Percentiles rank a stretch among this genome's conserved stretches.
Conservation (phyloP, 2,329 filamentous ascomycete species). For the Colletotrichum lini region DNA sequence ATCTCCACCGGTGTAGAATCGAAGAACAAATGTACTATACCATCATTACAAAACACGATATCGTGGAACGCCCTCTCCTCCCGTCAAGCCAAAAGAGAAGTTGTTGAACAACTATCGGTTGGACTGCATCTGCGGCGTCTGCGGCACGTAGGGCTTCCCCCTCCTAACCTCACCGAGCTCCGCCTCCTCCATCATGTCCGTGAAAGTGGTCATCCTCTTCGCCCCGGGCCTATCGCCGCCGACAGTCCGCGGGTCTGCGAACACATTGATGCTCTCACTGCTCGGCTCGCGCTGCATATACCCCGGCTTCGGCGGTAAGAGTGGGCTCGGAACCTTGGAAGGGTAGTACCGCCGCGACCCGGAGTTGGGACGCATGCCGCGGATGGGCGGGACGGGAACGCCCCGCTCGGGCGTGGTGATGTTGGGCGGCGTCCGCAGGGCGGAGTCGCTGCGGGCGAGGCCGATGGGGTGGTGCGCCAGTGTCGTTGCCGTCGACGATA, state of each 20-base stretch:
- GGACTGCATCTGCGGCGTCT: constrained; percentile 24
- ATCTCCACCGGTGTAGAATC: not conserved
- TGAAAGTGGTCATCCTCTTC: constrained; percentile 61
- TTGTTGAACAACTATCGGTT: not conserved
- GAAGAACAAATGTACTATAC: constrained; percentile 9
- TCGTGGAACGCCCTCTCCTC: not conserved
- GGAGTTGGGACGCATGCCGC: constrained; percentile 52
- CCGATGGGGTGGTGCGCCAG: constrained; percentile 36
- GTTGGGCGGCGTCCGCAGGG: constrained; percentile 21
- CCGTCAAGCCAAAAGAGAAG: not conserved
- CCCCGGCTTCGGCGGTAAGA: constrained; percentile 46
- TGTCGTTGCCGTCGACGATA: constrained; percentile 33
- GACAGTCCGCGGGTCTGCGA: constrained; percentile 63
- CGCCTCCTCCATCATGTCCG: constrained; percentile 67
- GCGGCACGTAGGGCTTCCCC: constrained; percentile 60
- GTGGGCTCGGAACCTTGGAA: constrained; percentile 43
- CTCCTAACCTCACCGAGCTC: constrained; percentile 58
- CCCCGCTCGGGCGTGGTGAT: constrained; percentile 11
- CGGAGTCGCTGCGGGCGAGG: constrained; percentile 34
- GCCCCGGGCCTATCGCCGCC: constrained; percentile 46
- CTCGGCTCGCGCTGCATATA: constrained; percentile 59
- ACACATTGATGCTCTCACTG: constrained; percentile 67
- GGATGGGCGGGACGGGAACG: constrained; percentile 52
- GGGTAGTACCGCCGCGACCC: constrained; percentile 38
- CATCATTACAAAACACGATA: constrained; percentile 20